phyloP scores from a whole-genome alignment of 345 rosid genomes.

The Bruguiera gymnorhiza region DNA sequence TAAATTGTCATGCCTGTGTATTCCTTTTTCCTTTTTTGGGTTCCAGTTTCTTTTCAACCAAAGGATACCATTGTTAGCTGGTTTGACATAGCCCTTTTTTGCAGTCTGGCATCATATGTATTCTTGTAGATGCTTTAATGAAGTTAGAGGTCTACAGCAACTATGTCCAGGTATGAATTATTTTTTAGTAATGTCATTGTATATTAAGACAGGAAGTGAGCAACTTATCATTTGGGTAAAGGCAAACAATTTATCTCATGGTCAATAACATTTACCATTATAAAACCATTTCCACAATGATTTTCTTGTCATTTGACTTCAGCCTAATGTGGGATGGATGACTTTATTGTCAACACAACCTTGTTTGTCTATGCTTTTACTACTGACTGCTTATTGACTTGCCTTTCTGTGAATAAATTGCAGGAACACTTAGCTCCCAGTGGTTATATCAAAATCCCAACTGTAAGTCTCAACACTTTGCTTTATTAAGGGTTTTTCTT shows the following conservation, averaged over 20 bases:
- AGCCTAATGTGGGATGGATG: not conserved
- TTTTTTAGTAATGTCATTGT: not conserved
- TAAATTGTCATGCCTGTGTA: not conserved
- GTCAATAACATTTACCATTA: not conserved
- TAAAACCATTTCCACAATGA: not conserved
- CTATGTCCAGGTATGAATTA: conserved; percentile 59
- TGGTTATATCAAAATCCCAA: conserved; percentile 71
- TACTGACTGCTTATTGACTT: conserved; percentile 8
- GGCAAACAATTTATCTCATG: not conserved
- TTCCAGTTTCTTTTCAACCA: too few relatives aligned
- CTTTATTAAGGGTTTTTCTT: not conserved
- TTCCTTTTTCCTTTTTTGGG: not conserved
- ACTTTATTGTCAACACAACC: not conserved
- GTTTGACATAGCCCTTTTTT: conserved; percentile 3
- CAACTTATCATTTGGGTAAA: too few relatives aligned
- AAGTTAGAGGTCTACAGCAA: conserved; percentile 59
- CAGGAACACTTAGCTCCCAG: conserved; percentile 95
- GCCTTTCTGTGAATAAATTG: conserved; percentile 27
- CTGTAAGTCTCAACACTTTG: conserved; percentile 43
- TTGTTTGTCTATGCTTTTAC: not conserved
- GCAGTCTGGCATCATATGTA: conserved; percentile 55
- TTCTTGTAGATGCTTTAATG: conserved; percentile 60
- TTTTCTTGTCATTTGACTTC: not conserved
- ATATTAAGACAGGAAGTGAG: too few relatives aligned
- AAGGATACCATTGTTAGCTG: too few relatives aligned